Evolutionary conservation across 129 eudicot species (phyloP).

Genomic region (Smallanthus sonchifolius): DNA sequence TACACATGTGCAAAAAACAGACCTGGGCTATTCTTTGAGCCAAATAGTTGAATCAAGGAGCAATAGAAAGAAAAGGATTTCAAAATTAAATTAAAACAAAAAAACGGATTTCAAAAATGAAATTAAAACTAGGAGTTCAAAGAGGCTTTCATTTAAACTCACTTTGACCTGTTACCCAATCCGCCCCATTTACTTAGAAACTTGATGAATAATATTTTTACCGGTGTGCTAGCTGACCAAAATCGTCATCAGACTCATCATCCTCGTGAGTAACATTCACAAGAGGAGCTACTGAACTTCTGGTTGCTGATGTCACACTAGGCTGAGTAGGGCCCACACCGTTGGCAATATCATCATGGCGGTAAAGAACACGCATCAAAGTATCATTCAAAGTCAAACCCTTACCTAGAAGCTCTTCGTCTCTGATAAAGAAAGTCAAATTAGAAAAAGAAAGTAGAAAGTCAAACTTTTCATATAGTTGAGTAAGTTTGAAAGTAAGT

Average conservation of each 20-base stretch:
- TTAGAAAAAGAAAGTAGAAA: neutral
- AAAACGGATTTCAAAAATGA: too few species aligned
- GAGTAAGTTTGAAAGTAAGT: neutral
- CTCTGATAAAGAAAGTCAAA: constrained; percentile 36
- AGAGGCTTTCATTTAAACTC: too few species aligned
- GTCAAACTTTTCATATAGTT: neutral
- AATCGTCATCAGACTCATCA: constrained; percentile 94
- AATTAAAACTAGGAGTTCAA: too few species aligned
- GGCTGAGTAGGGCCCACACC: constrained; percentile 38
- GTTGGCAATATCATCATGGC: constrained; percentile 72
- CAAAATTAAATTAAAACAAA: too few species aligned
- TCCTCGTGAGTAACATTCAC: constrained; percentile 85
- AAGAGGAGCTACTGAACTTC: constrained; percentile 55
- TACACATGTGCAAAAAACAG: too few species aligned
- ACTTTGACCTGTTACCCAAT: neutral
- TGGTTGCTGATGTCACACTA: constrained; percentile 20
- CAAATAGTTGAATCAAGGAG: too few species aligned
- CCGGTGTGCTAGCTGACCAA: constrained; percentile 83
- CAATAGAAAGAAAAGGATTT: too few species aligned
- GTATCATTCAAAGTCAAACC: constrained; percentile 89
- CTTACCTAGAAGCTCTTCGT: constrained; percentile 71
- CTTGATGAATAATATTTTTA: constrained; percentile 15
- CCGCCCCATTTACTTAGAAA: neutral
- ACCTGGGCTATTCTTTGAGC: too few species aligned
- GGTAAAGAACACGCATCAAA: constrained; percentile 70